Conservation (phyloP, 1,139 yeast species). For the Pichia sp. region DNA sequence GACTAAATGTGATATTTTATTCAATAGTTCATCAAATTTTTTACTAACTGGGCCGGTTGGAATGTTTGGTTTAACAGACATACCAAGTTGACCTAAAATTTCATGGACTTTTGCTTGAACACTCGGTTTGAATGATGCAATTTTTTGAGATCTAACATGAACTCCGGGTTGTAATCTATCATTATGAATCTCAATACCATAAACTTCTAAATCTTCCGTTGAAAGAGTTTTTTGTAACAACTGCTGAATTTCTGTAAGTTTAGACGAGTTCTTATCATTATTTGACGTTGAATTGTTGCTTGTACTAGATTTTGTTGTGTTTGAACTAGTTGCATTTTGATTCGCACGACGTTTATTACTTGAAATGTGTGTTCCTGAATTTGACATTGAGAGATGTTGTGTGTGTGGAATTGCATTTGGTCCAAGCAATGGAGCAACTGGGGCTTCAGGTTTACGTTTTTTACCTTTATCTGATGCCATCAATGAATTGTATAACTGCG, state of each 20-base stretch:
- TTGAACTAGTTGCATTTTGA: not conserved
- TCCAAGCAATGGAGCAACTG: slow-evolving; percentile 55
- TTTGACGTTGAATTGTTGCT: slow-evolving; percentile 20
- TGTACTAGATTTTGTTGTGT: slow-evolving; percentile 9
- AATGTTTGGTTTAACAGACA: slow-evolving; percentile 80
- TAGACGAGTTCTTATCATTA: slow-evolving; percentile 28
- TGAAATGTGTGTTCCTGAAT: not conserved
- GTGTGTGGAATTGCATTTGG: slow-evolving; percentile 44
- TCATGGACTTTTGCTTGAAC: slow-evolving; percentile 70
- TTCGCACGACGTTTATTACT: slow-evolving; percentile 3
- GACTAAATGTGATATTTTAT: slow-evolving; percentile 63
- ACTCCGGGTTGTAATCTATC: slow-evolving; percentile 80
- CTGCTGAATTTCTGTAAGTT: slow-evolving; percentile 30
- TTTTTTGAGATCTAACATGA: slow-evolving; percentile 63
- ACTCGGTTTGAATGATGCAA: slow-evolving; percentile 57
- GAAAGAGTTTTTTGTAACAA: slow-evolving; percentile 50
- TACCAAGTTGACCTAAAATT: slow-evolving; percentile 71
- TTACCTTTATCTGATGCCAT: slow-evolving; percentile 70
- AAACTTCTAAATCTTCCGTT: slow-evolving; percentile 75
- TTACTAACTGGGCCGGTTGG: slow-evolving; percentile 78
- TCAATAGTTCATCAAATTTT: slow-evolving; percentile 70
- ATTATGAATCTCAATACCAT: slow-evolving; percentile 76
- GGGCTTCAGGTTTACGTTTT: slow-evolving; percentile 44
- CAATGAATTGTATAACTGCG: slow-evolving; percentile 76
- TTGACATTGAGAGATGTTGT: slow-evolving; percentile 20